phyloP scores from a whole-genome alignment of 345 rosid species.

The Anacardium occidentale region DNA sequence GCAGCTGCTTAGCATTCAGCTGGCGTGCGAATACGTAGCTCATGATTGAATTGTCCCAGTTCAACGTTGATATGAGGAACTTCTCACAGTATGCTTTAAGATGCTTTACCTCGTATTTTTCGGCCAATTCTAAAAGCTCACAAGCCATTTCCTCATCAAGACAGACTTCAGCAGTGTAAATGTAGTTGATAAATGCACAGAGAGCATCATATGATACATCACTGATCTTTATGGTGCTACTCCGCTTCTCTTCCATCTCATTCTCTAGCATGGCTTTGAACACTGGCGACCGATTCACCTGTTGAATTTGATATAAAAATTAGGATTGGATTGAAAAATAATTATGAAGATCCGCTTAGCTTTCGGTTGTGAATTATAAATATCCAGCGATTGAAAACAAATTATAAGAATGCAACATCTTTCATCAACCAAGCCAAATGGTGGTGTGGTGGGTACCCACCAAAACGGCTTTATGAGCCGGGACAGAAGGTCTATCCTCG shows the following conservation, averaged over 20 bases:
- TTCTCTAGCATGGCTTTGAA: slow-evolving; percentile 87
- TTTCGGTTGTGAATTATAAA: background rate
- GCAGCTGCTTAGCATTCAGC: slow-evolving; percentile 67
- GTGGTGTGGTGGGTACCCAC: slow-evolving; percentile 28
- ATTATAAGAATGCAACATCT: background rate
- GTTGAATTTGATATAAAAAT: background rate
- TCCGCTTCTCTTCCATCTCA: slow-evolving; percentile 81
- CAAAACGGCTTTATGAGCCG: slow-evolving; percentile 72
- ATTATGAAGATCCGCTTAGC: too few species aligned
- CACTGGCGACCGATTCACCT: slow-evolving; percentile 80
- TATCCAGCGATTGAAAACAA: too few species aligned
- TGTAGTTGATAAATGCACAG: slow-evolving; percentile 53
- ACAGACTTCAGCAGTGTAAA: slow-evolving; percentile 78
- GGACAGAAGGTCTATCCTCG: slow-evolving; percentile 37
- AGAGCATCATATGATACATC: slow-evolving; percentile 70
- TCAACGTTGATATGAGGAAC: slow-evolving; percentile 69
- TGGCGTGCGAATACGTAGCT: slow-evolving; percentile 82
- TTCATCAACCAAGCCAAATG: background rate
- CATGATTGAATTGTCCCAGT: slow-evolving; percentile 70
- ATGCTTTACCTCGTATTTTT: slow-evolving; percentile 79
- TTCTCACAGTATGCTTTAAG: slow-evolving; percentile 78
- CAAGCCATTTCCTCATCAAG: slow-evolving; percentile 79
- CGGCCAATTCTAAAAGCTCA: slow-evolving; percentile 75
- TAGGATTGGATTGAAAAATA: background rate
- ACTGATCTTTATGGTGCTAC: slow-evolving; percentile 74